Percentiles rank a stretch among this genome's conserved stretches.
Conservation (phyloP, 2,329 filamentous ascomycete genomes). For the Cephalotrichum gorgonifer region DNA sequence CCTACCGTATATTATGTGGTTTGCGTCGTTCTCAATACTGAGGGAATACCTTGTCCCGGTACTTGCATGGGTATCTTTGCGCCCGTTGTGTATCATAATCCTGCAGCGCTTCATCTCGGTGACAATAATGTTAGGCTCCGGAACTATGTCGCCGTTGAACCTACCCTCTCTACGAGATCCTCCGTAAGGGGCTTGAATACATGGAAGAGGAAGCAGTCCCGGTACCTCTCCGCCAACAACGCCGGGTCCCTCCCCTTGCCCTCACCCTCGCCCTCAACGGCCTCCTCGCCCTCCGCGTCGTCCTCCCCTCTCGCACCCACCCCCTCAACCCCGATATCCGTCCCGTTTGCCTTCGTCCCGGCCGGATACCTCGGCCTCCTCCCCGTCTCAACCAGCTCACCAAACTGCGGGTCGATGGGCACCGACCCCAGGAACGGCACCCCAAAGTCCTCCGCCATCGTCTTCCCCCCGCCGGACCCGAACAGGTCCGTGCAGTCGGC, state of each 20-base stretch:
- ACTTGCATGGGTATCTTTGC: too few species aligned
- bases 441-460: conserved; percentile 79
- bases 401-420: conserved; percentile 89
- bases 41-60: background rate
- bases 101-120: background rate
- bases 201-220: conserved; percentile 57
- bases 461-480: conserved; percentile 76
- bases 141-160: background rate
- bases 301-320: conserved; percentile 13
- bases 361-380: conserved; percentile 55
- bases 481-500: conserved; percentile 90
- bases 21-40: background rate
- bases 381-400: conserved; percentile 71
- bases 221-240: conserved; percentile 60
- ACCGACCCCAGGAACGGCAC: conserved; percentile 79
- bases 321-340: conserved; percentile 34
- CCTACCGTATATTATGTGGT: too few species aligned
- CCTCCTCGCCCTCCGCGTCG: conserved; percentile 10
- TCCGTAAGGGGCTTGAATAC: conserved; percentile 57
- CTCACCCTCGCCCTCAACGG: conserved; percentile 5
- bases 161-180: conserved; percentile 20
- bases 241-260: conserved; percentile 4
- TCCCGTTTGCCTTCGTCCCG: conserved; percentile 52
- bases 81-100: background rate
- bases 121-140: background rate